Base-by-base conservation (phyloP, 169 alveolate genomes). In the Eimeria zaria region DNA sequence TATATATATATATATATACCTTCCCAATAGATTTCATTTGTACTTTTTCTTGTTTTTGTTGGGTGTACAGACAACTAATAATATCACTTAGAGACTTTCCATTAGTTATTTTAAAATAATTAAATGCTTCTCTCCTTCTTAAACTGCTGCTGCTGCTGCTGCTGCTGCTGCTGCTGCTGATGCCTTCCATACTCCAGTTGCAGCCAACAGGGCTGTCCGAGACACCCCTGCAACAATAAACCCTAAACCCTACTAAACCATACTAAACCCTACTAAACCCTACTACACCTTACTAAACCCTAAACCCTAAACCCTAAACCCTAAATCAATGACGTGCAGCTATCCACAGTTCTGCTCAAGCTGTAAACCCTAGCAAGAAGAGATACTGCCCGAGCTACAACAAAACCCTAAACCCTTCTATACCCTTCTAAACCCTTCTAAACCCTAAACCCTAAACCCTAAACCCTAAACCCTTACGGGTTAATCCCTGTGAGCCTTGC, bases 381-480 rank as follows among this genome's bases (percentile, higher is more conserved):
- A 12, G n/a, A 60, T 14, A n/a, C n/a, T n/a, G n/a, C 69, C 18
- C 3, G 30, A 60, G 69, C 30, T 18, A 9, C 30, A 60, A 60
- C 18, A 60, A 60, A 60, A 60, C n/a, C 18, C 18, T 14, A 14
- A 60, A 60, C 69, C 60, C n/a, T n/a, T n/a, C n/a, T n/a, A n/a
- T n/a, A n/a, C n/a, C n/a, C n/a, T n/a, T n/a, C n/a, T n/a, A n/a
- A n/a, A n/a, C n/a, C n/a, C n/a, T n/a, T n/a, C 60, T 51, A 51
- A 60, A 60, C 69, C 18, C 69, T 60, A 60, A 39, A 27, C 80
- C 48, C 51, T 69, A 69, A 69, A 69, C 80, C 41, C 51, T 69
- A 39, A 69, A 69, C 80, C 87, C 87, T 36, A 76, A 36, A 24
- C 60, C 64, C 87, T 76, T 41, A 76, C 87, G 36, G 64, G n/a